These are phyloP conservation scores for Barnettozyma pratensis DNA, from an alignment of 805 yeast genomes.

Conservation along the genomic window DNA sequence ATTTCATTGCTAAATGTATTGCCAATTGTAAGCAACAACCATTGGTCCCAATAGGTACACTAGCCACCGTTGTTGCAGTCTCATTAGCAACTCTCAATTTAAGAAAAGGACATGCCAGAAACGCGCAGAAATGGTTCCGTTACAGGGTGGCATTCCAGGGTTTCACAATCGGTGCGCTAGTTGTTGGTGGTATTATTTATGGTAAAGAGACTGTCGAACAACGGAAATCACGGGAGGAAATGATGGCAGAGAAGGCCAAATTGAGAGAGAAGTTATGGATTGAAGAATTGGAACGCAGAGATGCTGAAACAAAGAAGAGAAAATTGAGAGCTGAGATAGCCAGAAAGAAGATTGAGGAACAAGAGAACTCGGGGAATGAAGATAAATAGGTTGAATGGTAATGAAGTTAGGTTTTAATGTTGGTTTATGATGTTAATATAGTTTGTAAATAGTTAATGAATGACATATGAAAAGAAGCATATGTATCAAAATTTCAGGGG, in stretches of 20 bases:
- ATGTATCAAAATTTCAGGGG: too few species aligned
- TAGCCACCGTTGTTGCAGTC: constrained; percentile 78
- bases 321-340: constrained; percentile 63
- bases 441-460: not conserved
- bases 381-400: constrained; percentile 7
- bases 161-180: constrained; percentile 73
- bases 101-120: constrained; percentile 61
- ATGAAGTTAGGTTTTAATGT: not conserved
- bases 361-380: constrained; percentile 32
- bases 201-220: constrained; percentile 45
- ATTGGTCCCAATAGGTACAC: constrained; percentile 76
- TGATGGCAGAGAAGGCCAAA: constrained; percentile 72
- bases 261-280: constrained; percentile 85
- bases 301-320: constrained; percentile 62
- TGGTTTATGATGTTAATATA: not conserved
- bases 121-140: constrained; percentile 83
- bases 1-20: constrained; percentile 51
- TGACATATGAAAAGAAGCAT: too few species aligned
- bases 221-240: constrained; percentile 54
- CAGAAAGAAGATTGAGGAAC: constrained; percentile 37
- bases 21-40: constrained; percentile 80
- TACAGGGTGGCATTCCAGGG: constrained; percentile 89
- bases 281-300: constrained; percentile 84
- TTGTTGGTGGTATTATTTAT: constrained; percentile 70
- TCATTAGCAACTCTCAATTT: constrained; percentile 72